A percentile compares a stretch with the other conserved stretches of the same genome.
Evolutionary conservation across 179 eudicot species (phyloP).

Genomic region (Beta corolliflora): DNA sequence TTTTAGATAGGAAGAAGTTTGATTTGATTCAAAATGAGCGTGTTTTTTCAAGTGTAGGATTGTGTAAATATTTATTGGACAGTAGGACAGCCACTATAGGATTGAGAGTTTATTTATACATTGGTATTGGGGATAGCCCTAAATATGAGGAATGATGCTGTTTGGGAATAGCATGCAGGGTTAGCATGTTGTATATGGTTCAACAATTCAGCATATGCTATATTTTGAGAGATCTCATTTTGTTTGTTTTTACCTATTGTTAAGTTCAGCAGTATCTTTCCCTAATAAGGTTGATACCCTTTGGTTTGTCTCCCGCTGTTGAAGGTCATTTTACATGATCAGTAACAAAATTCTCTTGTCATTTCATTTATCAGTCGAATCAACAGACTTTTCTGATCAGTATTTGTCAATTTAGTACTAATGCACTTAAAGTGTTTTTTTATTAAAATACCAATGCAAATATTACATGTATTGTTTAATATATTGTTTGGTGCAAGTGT

Average conservation of each 20-base stretch:
- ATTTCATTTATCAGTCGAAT: neutral
- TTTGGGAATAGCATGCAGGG: neutral
- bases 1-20: too few species aligned
- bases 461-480: too few species aligned
- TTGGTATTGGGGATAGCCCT: neutral
- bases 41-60: neutral
- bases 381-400: neutral
- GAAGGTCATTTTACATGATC: neutral
- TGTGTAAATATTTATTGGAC: neutral
- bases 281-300: neutral
- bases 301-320: neutral
- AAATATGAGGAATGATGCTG: neutral
- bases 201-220: neutral
- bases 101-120: neutral
- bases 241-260: neutral
- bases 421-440: too few species aligned
- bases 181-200: neutral
- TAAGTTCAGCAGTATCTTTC: neutral
- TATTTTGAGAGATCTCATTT: neutral
- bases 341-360: too few species aligned
- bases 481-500: too few species aligned
- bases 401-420: neutral
- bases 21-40: too few species aligned
- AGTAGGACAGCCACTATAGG: neutral
- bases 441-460: too few species aligned